Evolutionary conservation across 768 basidiomycete genomes (phyloP).

Genomic region (Serendipita sp.): DNA sequence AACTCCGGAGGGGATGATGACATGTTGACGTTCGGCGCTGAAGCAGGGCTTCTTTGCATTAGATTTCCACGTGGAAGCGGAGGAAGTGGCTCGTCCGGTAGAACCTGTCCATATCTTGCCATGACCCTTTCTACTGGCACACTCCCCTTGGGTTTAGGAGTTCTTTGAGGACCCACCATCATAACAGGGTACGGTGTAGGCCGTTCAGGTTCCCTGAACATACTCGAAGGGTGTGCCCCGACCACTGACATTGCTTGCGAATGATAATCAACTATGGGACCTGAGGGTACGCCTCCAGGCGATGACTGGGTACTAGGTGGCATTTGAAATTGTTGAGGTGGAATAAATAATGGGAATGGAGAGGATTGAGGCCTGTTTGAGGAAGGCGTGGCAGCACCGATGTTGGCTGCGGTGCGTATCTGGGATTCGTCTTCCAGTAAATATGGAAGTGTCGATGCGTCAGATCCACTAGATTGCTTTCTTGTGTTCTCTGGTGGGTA

Average conservation of each 20-base stretch:
- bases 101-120: not conserved
- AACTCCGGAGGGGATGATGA: not conserved
- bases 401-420: too few species aligned
- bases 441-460: not conserved
- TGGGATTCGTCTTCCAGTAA: not conserved
- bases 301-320: not conserved
- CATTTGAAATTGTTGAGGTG: not conserved
- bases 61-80: not conserved
- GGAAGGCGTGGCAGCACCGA: not conserved
- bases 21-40: not conserved
- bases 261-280: slow-evolving; percentile 38
- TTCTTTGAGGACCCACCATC: not conserved
- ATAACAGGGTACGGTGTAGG: not conserved
- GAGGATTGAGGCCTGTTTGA: not conserved
- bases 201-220: not conserved
- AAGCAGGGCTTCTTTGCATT: not conserved
- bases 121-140: not conserved
- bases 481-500: too few species aligned
- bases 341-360: not conserved
- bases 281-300: not conserved
- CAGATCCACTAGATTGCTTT: not conserved
- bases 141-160: not conserved
- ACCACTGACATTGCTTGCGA: slow-evolving; percentile 63
- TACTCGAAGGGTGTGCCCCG: slow-evolving; percentile 39
- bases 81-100: not conserved